A percentile compares a stretch with the other conserved stretches of the same genome.
phyloP scores from a whole-genome alignment of 1,139 yeast species.

The Debaryomyces psychrophilus region DNA sequence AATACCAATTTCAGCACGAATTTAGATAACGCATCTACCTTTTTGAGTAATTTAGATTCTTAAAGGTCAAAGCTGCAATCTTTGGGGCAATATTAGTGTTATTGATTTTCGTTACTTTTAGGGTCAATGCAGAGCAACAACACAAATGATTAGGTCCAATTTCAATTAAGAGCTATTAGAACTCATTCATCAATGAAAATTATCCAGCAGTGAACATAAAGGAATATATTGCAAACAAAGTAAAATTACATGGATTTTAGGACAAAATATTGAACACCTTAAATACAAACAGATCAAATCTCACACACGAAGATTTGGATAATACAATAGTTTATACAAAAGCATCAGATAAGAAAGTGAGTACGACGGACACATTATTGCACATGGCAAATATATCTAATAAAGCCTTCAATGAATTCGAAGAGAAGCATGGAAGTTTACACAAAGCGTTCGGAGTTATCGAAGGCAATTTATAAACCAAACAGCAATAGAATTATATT shows the following conservation, averaged over 20 bases:
- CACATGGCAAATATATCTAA: not conserved
- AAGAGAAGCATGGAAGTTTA: constrained; percentile 16
- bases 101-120: not conserved
- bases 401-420: not conserved
- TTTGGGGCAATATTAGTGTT: not conserved
- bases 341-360: not conserved
- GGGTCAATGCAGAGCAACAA: not conserved
- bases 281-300: not conserved
- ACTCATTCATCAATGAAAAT: not conserved
- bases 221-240: not conserved
- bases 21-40: no score
- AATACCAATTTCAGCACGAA: no score
- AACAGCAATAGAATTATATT: constrained; percentile 37
- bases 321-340: not conserved
- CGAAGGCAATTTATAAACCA: constrained; percentile 27
- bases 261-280: not conserved
- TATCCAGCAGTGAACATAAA: not conserved
- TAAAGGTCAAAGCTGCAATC: no score
- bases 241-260: not conserved
- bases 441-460: constrained; percentile 27
- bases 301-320: not conserved
- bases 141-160: not conserved
- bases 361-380: not conserved
- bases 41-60: no score
- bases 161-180: not conserved